These are phyloP conservation scores for Lindgomyces ingoldianus DNA, from an alignment of 495 filamentous ascomycete species.

Conservation along the genomic window DNA sequence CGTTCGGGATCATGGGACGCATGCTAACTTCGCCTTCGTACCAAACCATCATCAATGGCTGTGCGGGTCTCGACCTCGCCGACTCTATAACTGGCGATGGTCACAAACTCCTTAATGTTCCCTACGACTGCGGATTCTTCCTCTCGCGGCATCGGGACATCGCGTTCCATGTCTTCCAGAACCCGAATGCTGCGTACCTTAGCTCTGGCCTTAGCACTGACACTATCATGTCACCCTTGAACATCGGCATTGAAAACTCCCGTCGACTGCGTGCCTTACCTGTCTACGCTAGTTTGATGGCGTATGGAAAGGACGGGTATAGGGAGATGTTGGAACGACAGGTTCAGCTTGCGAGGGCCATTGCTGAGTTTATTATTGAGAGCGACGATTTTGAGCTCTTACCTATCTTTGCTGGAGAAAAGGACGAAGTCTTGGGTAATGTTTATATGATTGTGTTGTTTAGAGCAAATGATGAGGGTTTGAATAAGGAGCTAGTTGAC, in stretches of 20 bases:
- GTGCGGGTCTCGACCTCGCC: conserved; percentile 73
- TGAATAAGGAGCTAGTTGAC: conserved; percentile 66
- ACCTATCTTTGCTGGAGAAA: conserved; percentile 46
- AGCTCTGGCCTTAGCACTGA: conserved; percentile 42
- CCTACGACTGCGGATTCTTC: conserved; percentile 93
- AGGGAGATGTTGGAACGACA: conserved; percentile 70
- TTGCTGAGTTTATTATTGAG: conserved; percentile 63
- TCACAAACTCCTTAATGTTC: conserved; percentile 93
- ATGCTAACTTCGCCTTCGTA: conserved; percentile 59
- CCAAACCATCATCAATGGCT: conserved; percentile 53
- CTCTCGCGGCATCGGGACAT: conserved; percentile 63
- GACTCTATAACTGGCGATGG: conserved; percentile 86
- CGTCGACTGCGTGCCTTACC: conserved; percentile 86
- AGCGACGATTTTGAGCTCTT: conserved; percentile 66
- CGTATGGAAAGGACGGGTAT: conserved; percentile 73
- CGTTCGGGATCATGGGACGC: conserved; percentile 84
- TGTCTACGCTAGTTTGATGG: conserved; percentile 77
- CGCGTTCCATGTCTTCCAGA: conserved; percentile 68
- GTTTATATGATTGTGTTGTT: conserved; percentile 82
- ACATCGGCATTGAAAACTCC: conserved; percentile 90
- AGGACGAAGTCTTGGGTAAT: conserved; percentile 46
- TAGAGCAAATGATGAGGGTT: conserved; percentile 63
- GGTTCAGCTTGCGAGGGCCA: conserved; percentile 65
- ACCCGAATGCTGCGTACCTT: conserved; percentile 85
- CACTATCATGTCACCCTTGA: conserved; percentile 74